Percentiles rank a stretch among this genome's conserved stretches.
These are phyloP conservation scores for Trichoderma virens DNA, from an alignment of 495 filamentous ascomycete species.

Conservation along the genomic window DNA sequence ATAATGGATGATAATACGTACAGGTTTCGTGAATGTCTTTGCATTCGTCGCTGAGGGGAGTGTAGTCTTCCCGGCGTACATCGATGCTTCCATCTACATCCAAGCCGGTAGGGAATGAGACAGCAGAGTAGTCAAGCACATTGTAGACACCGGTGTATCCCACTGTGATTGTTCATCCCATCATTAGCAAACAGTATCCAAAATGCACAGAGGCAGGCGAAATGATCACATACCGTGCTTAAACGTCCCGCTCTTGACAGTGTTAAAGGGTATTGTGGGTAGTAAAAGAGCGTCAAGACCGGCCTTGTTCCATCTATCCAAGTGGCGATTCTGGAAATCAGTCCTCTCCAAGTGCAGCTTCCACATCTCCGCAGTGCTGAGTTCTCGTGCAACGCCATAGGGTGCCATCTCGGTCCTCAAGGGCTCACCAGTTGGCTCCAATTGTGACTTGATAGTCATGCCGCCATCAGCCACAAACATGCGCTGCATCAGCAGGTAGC, in stretches of 20 bases:
- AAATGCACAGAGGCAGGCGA: not conserved
- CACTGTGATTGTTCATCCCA: constrained; percentile 39
- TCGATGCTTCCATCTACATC: constrained; percentile 49
- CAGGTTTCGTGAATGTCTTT: constrained; percentile 66
- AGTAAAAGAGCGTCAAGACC: constrained; percentile 64
- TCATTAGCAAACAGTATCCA: not conserved
- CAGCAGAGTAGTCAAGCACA: constrained; percentile 26
- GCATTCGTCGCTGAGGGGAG: constrained; percentile 58
- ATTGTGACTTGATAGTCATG: constrained; percentile 27
- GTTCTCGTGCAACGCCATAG: not conserved
- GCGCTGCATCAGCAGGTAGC: constrained; percentile 25
- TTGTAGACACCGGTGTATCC: constrained; percentile 75
- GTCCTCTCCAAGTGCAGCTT: constrained; percentile 62
- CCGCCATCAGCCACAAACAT: constrained; percentile 36
- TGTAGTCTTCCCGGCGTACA: constrained; percentile 52
- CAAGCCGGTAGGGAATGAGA: constrained; percentile 51
- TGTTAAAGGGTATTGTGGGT: constrained; percentile 66
- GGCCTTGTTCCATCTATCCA: constrained; percentile 62
- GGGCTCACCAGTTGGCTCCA: constrained; percentile 40
- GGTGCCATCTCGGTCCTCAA: constrained; percentile 14
- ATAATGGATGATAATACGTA: constrained; percentile 12
- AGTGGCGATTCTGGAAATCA: constrained; percentile 62
- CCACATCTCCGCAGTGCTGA: constrained; percentile 67
- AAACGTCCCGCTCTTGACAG: constrained; percentile 63
- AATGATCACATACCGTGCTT: constrained; percentile 57